Base-by-base conservation (phyloP, 108 stramenopile species). In the Cyclotella choctawhatcheeana region DNA sequence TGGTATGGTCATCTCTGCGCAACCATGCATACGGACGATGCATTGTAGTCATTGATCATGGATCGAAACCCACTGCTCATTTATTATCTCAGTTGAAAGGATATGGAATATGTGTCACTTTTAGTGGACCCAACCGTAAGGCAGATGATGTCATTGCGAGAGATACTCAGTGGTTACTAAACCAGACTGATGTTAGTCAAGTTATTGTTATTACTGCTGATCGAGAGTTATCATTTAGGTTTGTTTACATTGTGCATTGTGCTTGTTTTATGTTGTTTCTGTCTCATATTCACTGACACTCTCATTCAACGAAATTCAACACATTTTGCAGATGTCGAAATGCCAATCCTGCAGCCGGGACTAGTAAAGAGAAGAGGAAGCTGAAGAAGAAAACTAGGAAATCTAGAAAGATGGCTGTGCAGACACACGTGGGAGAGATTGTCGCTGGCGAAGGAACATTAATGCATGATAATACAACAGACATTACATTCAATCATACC, bases 61-160 rank as follows among this genome's bases (percentile, higher is more conserved):
- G 87, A 4, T 62, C 74, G 13, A 32, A 64, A 48, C 50, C 55
- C 0, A 67, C 62, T 20, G 87, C 82, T 16, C 82, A 81, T 64
- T 84, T 71, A 47, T 34, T 83, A 3, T 14, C 58, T 3, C 0
- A 63, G 10, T 43, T 24, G 20, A 35, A 32, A 20, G 33, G 45
- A 16, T 34, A 52, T 35, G 51, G 65, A 21, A 22, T 77, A 31
- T 77, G 76, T 33, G 53, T 77, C 20, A 55, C 76, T 27, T 88
- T 91, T 70, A 79, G 86, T 0, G 89, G 89, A n/a, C 82, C 84
- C 12, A 18, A 27, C 7, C 32, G 62, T 40, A 91, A 88, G 44
- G 89, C 89, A 5, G 87, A 91, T 65, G 89, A 91, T 81, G 69
- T 88, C 45, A 85, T 91, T 33, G 87, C 87, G 12, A 50, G 77